Evolutionary conservation across 257 asterid genomes (phyloP).

Genomic region (Schizonepeta tenuifolia): DNA sequence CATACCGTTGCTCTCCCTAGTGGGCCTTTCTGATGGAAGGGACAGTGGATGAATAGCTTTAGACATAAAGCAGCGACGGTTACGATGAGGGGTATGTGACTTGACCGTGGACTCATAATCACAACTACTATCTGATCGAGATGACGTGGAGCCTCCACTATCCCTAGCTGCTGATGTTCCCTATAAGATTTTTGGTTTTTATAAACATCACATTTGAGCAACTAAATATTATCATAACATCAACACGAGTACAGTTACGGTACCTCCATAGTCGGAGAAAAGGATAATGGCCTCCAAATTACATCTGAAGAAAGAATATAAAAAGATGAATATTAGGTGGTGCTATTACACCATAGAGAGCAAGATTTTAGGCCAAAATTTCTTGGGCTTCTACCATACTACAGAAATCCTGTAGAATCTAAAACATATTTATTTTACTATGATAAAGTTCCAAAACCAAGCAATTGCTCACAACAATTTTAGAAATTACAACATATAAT

Average conservation of each 20-base stretch:
- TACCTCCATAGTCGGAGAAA: conserved; percentile 98
- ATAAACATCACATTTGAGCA: conserved; percentile 9
- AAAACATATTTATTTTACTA: not conserved
- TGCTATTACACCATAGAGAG: not conserved
- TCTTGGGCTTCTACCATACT: not conserved
- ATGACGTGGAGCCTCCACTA: conserved; percentile 80
- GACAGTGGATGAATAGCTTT: conserved; percentile 91
- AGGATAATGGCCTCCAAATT: conserved; percentile 67
- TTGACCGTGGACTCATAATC: conserved; percentile 71
- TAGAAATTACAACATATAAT: not conserved
- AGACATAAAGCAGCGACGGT: conserved; percentile 84
- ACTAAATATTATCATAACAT: conserved; percentile 19
- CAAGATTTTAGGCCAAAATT: not conserved
- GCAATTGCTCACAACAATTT: conserved; percentile 7
- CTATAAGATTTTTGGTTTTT: conserved; percentile 45
- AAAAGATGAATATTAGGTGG: conserved; percentile 33
- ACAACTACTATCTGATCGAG: conserved; percentile 85
- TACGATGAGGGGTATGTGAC: conserved; percentile 70
- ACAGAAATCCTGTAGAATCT: not conserved
- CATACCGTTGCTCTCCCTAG: conserved; percentile 40
- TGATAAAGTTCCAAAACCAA: not conserved
- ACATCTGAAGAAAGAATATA: conserved; percentile 48
- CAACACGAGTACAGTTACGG: not conserved
- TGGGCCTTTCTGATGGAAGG: conserved; percentile 58
- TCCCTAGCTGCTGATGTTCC: conserved; percentile 83